Evolutionary conservation across 305 asterid genomes (phyloP).

Genomic region (Fraxinus latifolia): DNA sequence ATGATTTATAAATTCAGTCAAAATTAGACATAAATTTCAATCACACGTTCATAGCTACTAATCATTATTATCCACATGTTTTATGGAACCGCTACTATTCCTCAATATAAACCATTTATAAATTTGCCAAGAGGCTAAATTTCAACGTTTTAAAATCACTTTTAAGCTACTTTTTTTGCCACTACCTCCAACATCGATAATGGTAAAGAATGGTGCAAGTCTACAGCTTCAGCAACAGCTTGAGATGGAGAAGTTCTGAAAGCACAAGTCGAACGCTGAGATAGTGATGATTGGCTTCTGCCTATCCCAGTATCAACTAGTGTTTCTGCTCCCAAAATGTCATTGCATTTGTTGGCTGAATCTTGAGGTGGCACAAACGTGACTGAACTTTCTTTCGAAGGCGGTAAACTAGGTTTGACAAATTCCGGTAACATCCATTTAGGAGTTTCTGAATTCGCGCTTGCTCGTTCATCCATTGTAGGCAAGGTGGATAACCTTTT

Average conservation of each 20-base stretch:
- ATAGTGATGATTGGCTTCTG: slow-evolving; percentile 76
- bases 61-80: background rate
- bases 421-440: slow-evolving; percentile 20
- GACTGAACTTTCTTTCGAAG: slow-evolving; percentile 27
- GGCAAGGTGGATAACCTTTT: slow-evolving; percentile 39
- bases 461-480: slow-evolving; percentile 25
- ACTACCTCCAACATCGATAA: slow-evolving; percentile 85
- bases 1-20: background rate
- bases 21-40: background rate
- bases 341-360: slow-evolving; percentile 26
- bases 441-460: slow-evolving; percentile 18
- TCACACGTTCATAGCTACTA: background rate
- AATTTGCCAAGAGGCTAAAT: background rate
- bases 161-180: background rate
- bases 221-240: slow-evolving; percentile 45
- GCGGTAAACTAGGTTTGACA: slow-evolving; percentile 21
- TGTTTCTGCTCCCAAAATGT: slow-evolving; percentile 37
- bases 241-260: slow-evolving; percentile 45
- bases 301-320: slow-evolving; percentile 50
- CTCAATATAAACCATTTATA: background rate
- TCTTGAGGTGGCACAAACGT: slow-evolving; percentile 22
- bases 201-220: slow-evolving; percentile 77
- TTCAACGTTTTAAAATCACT: background rate
- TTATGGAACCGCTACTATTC: background rate
- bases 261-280: slow-evolving; percentile 60